Evolutionary conservation across 2,329 filamentous ascomycete genomes (phyloP).

Genomic region (Aspergillus sp.): DNA sequence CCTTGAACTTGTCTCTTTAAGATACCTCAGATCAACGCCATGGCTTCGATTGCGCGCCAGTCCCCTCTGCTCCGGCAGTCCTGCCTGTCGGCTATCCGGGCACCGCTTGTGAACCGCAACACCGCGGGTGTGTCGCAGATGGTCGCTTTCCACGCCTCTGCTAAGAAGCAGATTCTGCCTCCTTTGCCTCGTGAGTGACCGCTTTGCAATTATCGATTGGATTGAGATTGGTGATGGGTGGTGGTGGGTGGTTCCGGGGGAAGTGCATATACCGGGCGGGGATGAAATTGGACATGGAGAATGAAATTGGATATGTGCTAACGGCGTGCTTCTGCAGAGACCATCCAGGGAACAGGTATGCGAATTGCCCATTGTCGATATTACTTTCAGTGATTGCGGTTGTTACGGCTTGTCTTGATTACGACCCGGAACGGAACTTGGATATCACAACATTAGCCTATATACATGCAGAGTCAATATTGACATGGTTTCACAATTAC

Average conservation of each 20-base stretch:
- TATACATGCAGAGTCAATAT: too few relatives aligned
- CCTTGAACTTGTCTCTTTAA: conserved; percentile 20
- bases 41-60: conserved; percentile 38
- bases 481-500: neutral
- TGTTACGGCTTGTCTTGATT: neutral
- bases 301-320: conserved; percentile 32
- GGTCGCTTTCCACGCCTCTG: conserved; percentile 81
- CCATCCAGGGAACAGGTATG: conserved; percentile 68
- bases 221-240: neutral
- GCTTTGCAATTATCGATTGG: neutral
- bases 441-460: too few relatives aligned
- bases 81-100: conserved; percentile 28
- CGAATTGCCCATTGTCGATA: conserved; percentile 6
- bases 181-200: conserved; percentile 69
- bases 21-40: conserved; percentile 15
- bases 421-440: neutral
- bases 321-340: conserved; percentile 50
- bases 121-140: conserved; percentile 43
- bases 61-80: conserved; percentile 31
- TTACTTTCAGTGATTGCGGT: neutral
- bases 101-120: conserved; percentile 30
- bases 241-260: neutral
- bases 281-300: conserved; percentile 1
- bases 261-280: neutral
- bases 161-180: conserved; percentile 68